Evolutionary conservation across 2,329 filamentous ascomycete species (phyloP), one percentile per base, ranked within the genome.

Genomic region (Gyromitra esculenta): DNA sequence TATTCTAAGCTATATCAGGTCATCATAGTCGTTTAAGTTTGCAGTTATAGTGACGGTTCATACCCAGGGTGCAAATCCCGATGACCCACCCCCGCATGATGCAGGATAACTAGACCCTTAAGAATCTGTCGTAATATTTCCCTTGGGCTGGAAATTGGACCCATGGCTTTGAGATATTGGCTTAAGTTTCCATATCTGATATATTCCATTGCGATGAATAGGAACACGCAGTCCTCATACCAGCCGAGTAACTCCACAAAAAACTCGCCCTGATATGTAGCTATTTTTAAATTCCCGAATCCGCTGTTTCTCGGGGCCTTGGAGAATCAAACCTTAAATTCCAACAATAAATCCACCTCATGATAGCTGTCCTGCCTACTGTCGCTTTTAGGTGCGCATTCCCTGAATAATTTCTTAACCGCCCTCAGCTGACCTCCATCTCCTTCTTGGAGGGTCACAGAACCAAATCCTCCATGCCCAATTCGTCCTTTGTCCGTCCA

Each of bases 51-150:
- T 6, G 2, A n/a, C 13, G 18, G 13, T n/a, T 35, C 7, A 6
- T 6, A 48, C 60, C 35, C 31, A 3, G 60, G 60, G 1, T 35
- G 48, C 41, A 64, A 15, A 48, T 43, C 52, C 3, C 35, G 11
- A 41, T 60, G 56, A 11, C n/a, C 21, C 5, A 41, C 11, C 7
- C 8, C 35, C 13, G 7, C 37, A 11, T 21, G 6, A n/a, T 64
- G 60, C 3, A 50, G 31, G 35, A 64, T 43, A n/a, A 5, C 60
- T 5, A 64, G 21, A 3, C 60, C 60, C 11, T 64, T 25, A 1
- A 64, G 11, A n/a, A 64, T 11, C 13, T 64, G 60, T n/a, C 15
- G 48, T 3, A 43, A 18, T 6, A 64, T 64, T 48, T 64, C 60
- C 13, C 25, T 64, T 1, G 43, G 21, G 13, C 48, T 18, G 18